Evolutionary conservation across 2,329 filamentous ascomycete species (phyloP).

Genomic region (Beauveria sp.): DNA sequence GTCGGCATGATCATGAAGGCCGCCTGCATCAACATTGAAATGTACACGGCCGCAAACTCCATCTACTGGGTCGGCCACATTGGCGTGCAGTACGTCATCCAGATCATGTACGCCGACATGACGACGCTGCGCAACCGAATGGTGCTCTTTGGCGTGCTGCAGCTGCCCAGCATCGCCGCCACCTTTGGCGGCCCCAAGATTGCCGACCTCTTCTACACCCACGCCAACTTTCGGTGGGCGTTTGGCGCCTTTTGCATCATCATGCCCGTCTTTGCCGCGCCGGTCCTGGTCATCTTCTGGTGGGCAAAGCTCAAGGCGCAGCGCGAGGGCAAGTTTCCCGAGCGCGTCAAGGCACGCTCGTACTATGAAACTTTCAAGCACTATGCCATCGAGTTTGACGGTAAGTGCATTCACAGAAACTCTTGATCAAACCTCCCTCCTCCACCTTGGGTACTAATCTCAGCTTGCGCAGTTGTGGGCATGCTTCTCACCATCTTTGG

Average conservation of each 20-base stretch:
- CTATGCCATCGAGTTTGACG: constrained; percentile 53
- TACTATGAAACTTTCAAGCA: constrained; percentile 37
- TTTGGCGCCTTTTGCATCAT: constrained; percentile 60
- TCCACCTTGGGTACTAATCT: neutral
- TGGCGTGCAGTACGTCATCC: constrained; percentile 32
- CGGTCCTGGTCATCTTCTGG: constrained; percentile 27
- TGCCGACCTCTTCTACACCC: constrained; percentile 29
- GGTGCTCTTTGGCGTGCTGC: constrained; percentile 34
- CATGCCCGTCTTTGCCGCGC: constrained; percentile 39
- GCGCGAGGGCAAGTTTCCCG: constrained; percentile 37
- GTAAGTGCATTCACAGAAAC: constrained; percentile 18
- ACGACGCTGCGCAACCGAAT: constrained; percentile 35
- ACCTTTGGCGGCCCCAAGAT: constrained; percentile 37
- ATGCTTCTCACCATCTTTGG: constrained; percentile 44
- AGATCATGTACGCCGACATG: constrained; percentile 36
- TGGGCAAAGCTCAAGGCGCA: constrained; percentile 39
- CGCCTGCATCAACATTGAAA: constrained; percentile 46
- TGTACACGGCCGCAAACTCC: constrained; percentile 53
- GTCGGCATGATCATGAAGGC: constrained; percentile 58
- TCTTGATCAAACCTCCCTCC: neutral
- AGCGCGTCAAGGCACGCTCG: constrained; percentile 37
- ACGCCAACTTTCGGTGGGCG: constrained; percentile 36
- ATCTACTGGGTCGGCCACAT: constrained; percentile 55
- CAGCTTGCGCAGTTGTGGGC: constrained; percentile 30
- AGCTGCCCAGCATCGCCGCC: constrained; percentile 36